Conservation (phyloP, 1,284 basidiomycete genomes). For the Puccinia hordei region DNA sequence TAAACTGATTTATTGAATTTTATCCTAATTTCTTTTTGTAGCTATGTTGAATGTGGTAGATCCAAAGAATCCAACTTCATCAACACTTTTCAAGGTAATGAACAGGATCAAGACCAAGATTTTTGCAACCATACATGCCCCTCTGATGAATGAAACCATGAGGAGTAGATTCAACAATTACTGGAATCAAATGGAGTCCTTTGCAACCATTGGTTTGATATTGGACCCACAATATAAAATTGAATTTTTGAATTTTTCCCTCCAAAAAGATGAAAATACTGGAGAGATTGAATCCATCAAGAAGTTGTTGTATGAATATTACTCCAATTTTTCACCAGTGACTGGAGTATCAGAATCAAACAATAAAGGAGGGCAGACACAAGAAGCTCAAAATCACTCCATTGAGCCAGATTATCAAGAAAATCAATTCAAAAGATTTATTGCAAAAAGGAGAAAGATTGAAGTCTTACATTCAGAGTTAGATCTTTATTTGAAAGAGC, state of each 20-base stretch:
- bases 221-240: neutral
- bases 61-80: neutral
- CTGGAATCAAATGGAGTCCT: neutral
- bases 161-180: neutral
- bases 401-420: neutral
- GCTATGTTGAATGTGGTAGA: neutral
- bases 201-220: neutral
- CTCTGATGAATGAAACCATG: neutral
- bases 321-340: neutral
- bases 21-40: neutral
- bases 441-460: neutral
- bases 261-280: neutral
- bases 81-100: neutral
- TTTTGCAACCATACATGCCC: neutral
- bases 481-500: neutral
- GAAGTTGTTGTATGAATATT: slow-evolving; percentile 1
- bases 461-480: neutral
- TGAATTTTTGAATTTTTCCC: neutral
- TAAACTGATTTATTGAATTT: neutral
- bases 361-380: neutral
- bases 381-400: neutral
- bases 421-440: neutral
- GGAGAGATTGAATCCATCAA: neutral
- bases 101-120: neutral
- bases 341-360: neutral